Percentiles rank a stretch among this genome's conserved stretches.
phyloP scores from a whole-genome alignment of 2,329 filamentous ascomycete genomes.

The Ophiostoma pallidulum region DNA sequence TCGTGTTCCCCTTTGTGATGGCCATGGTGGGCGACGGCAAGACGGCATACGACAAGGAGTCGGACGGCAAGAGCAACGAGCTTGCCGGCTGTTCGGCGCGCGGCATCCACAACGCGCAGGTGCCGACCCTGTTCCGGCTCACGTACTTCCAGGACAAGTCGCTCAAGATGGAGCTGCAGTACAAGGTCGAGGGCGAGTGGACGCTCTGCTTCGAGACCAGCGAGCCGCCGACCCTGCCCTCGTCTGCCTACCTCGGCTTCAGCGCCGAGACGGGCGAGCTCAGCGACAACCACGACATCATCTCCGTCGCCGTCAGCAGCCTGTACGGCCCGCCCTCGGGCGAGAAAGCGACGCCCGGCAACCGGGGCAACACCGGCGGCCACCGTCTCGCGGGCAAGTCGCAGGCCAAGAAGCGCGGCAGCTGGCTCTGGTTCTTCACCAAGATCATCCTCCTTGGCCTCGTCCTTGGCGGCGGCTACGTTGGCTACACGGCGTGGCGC shows the following conservation, averaged over 20 bases:
- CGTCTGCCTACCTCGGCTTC: conserved; percentile 65
- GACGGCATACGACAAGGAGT: conserved; percentile 81
- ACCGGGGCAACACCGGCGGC: conserved; percentile 23
- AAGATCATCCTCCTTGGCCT: conserved; percentile 73
- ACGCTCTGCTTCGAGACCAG: conserved; percentile 74
- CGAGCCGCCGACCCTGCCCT: conserved; percentile 65
- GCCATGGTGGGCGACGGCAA: conserved; percentile 93
- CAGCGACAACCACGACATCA: conserved; percentile 95
- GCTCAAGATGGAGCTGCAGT: conserved; percentile 83
- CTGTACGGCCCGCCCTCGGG: conserved; percentile 58
- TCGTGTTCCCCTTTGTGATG: conserved; percentile 97
- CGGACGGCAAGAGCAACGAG: conserved; percentile 89
- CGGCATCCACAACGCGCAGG: conserved; percentile 68
- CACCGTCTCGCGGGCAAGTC: conserved; percentile 25
- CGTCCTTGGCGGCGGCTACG: conserved; percentile 64
- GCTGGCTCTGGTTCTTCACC: conserved; percentile 58
- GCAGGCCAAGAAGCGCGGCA: conserved; percentile 36
- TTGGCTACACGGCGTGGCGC: conserved; percentile 78
- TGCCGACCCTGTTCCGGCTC: conserved; percentile 76
- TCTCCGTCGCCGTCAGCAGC: conserved; percentile 77
- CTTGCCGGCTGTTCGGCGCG: conserved; percentile 91
- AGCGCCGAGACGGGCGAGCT: conserved; percentile 91
- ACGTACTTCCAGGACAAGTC: conserved; percentile 97
- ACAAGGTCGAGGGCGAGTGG: conserved; percentile 86
- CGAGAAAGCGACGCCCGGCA: conserved; percentile 30